These are phyloP conservation scores for Aschersonia sp. DNA, from an alignment of 2,329 filamentous ascomycete species.

Conservation along the genomic window DNA sequence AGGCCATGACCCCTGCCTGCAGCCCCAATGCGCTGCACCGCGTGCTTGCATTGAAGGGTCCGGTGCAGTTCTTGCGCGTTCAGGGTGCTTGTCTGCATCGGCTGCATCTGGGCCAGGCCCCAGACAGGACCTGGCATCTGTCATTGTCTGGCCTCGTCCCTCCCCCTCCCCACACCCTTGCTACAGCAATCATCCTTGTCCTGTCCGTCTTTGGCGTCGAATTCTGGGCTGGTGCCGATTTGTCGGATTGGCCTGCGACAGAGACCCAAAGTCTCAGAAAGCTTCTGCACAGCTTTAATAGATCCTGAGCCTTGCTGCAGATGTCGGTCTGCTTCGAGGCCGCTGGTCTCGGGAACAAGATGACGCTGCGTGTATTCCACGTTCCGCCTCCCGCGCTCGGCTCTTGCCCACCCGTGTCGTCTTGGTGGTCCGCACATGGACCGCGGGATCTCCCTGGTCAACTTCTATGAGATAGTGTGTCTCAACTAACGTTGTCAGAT, in stretches of 20 bases:
- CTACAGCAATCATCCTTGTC: slow-evolving; percentile 1
- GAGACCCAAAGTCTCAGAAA: neutral
- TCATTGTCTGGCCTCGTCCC: neutral
- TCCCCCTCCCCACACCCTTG: slow-evolving; percentile 1
- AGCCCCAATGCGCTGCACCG: too few relatives aligned
- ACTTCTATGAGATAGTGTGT: neutral
- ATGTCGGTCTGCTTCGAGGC: neutral
- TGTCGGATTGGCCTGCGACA: slow-evolving; percentile 1
- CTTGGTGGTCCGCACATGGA: neutral
- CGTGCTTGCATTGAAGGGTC: neutral
- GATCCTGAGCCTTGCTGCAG: neutral
- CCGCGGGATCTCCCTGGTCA: slow-evolving; percentile 1
- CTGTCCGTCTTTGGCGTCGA: slow-evolving; percentile 1
- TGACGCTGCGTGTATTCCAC: neutral
- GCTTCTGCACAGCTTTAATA: neutral
- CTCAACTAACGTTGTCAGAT: slow-evolving; percentile 1
- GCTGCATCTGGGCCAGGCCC: neutral
- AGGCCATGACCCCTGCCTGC: neutral
- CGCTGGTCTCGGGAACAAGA: neutral
- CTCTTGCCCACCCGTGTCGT: neutral
- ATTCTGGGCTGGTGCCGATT: slow-evolving; percentile 2
- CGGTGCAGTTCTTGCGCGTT: neutral
- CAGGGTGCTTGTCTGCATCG: neutral
- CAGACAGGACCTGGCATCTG: neutral
- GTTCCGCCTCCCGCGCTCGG: neutral